These are phyloP conservation scores for Aspergillus sp. DNA, from an alignment of 2,329 filamentous ascomycete species.

Conservation along the genomic window DNA sequence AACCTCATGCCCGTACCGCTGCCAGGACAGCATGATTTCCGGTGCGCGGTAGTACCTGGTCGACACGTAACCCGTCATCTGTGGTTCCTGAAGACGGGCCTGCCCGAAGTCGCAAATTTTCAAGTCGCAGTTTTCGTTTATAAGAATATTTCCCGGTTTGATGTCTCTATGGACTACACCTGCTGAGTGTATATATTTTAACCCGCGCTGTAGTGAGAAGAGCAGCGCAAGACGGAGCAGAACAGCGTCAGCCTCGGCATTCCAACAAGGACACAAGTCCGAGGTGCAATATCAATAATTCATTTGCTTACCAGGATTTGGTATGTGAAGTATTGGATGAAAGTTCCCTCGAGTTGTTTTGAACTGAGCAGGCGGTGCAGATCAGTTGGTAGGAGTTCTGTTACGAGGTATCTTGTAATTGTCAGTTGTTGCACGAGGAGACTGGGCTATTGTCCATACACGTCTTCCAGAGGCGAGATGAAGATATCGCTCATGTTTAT, in stretches of 20 bases:
- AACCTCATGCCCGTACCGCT: conserved; percentile 98
- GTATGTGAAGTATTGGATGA: conserved; percentile 99
- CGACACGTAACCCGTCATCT: conserved; percentile 99
- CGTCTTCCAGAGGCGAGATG: conserved; percentile 98
- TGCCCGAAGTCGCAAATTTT: conserved; percentile 99
- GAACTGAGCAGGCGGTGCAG: conserved; percentile 93
- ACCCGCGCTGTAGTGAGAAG: conserved; percentile 66
- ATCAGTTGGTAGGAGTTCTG: conserved; percentile 94
- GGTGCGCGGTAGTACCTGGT: conserved; percentile 98
- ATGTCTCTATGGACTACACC: conserved; percentile 96
- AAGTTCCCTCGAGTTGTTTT: conserved; percentile 95
- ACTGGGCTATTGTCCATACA: conserved; percentile 57
- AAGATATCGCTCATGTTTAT: conserved; percentile 99
- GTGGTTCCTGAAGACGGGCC: conserved; percentile 95
- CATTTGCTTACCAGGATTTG: conserved; percentile 80
- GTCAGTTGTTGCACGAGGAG: conserved; percentile 1
- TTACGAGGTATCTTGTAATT: conserved; percentile 82
- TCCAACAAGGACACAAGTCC: conserved; percentile 17
- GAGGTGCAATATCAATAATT: not conserved
- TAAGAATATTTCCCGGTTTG: conserved; percentile 97
- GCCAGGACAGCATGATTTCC: conserved; percentile 99
- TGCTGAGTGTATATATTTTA: conserved; percentile 99
- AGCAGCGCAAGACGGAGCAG: conserved; percentile 41
- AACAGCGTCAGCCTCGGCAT: not conserved
- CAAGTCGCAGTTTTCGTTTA: conserved; percentile 99